Evolutionary conservation across 495 filamentous ascomycete genomes (phyloP).

Genomic region (Penicillium macrosclerotiorum): DNA sequence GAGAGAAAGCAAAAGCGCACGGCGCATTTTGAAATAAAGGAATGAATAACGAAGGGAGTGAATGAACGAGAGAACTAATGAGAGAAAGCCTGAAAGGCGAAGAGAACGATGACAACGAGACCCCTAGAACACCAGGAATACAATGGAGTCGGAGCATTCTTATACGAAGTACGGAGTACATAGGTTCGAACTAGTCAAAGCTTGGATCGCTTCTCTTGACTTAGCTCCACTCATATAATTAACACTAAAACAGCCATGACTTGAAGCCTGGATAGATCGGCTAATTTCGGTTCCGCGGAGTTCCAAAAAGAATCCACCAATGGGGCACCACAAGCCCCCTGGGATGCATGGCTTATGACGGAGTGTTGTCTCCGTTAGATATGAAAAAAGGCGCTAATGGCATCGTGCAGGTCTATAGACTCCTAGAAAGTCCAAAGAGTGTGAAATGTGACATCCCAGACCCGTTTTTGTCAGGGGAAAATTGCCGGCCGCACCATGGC

Average conservation of each 20-base stretch:
- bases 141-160: background rate
- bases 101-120: background rate
- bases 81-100: too few relatives aligned
- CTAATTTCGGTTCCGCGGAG: background rate
- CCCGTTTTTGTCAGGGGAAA: background rate
- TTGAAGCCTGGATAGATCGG: background rate
- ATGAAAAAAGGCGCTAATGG: background rate
- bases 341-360: background rate
- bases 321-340: background rate
- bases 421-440: background rate
- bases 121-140: background rate
- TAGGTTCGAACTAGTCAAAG: too few relatives aligned
- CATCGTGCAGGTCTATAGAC: background rate
- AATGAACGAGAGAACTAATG: background rate
- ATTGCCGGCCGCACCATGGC: constrained; percentile 15
- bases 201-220: too few relatives aligned
- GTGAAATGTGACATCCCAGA: background rate
- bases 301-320: background rate
- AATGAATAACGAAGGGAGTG: constrained; percentile 14
- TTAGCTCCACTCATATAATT: too few relatives aligned
- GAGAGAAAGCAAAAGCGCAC: constrained; percentile 29
- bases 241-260: too few relatives aligned
- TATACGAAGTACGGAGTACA: too few relatives aligned
- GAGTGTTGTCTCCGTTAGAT: background rate
- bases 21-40: constrained; percentile 34